These are phyloP conservation scores for Pisolithus thermaeus DNA, from an alignment of 1,284 basidiomycete genomes.

Conservation along the genomic window DNA sequence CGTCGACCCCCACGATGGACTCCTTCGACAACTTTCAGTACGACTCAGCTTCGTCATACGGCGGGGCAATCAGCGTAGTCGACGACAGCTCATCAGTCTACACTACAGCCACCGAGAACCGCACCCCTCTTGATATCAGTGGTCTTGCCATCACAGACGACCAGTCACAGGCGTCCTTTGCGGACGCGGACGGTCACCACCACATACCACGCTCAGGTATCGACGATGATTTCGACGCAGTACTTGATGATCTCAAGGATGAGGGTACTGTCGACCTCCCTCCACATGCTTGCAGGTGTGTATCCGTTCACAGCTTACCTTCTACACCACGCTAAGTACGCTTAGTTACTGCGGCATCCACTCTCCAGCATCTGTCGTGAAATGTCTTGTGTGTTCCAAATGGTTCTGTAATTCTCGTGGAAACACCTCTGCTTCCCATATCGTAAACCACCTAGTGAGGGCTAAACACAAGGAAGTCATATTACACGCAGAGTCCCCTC, in stretches of 20 bases:
- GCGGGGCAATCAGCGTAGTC: slow-evolving; percentile 63
- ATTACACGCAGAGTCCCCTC: slow-evolving; percentile 88
- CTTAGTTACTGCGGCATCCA: slow-evolving; percentile 97
- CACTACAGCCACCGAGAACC: slow-evolving; percentile 61
- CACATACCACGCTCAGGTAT: slow-evolving; percentile 36
- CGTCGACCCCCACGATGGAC: slow-evolving; percentile 50
- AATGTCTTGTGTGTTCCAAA: slow-evolving; percentile 92
- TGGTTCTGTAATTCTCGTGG: slow-evolving; percentile 99
- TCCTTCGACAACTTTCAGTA: slow-evolving; percentile 86
- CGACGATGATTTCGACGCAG: slow-evolving; percentile 83
- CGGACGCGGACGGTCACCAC: slow-evolving; percentile 33
- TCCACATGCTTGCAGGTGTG: slow-evolving; percentile 90
- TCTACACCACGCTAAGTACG: slow-evolving; percentile 8
- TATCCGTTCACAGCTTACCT: slow-evolving; percentile 9
- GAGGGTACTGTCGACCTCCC: slow-evolving; percentile 81
- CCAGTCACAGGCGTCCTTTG: slow-evolving; percentile 34
- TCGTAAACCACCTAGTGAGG: slow-evolving; percentile 97
- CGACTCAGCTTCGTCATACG: slow-evolving; percentile 72
- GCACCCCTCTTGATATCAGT: slow-evolving; percentile 56
- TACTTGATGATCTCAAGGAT: slow-evolving; percentile 83
- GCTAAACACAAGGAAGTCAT: slow-evolving; percentile 99
- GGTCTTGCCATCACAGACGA: slow-evolving; percentile 60
- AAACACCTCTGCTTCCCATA: slow-evolving; percentile 96
- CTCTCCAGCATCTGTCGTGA: slow-evolving; percentile 94
- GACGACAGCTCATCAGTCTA: slow-evolving; percentile 86